These are phyloP conservation scores for Typha latifolia DNA, from an alignment of 176 grass and related monocot genomes.

Conservation along the genomic window DNA sequence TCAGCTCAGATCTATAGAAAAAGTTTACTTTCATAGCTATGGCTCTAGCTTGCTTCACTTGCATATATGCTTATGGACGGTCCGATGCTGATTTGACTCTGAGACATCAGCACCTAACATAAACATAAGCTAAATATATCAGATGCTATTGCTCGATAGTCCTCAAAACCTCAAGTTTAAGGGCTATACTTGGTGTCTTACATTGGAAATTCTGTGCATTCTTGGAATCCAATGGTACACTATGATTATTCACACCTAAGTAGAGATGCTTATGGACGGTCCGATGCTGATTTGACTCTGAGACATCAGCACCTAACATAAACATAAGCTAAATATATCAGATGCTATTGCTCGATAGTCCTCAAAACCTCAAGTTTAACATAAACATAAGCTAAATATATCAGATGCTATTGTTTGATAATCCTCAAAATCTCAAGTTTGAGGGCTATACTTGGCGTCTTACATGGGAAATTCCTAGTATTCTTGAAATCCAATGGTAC, in stretches of 20 bases:
- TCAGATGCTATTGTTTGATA: neutral
- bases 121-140: constrained; percentile 2
- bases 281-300: neutral
- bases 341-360: neutral
- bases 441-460: neutral
- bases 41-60: neutral
- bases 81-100: constrained; percentile 1
- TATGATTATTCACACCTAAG: too few species aligned
- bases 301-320: constrained; percentile 4
- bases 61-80: neutral
- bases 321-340: constrained; percentile 4
- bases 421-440: neutral
- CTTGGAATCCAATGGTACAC: too few species aligned
- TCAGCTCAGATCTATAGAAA: too few species aligned
- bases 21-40: too few species aligned
- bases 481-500: too few species aligned
- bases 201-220: neutral
- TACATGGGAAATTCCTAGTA: neutral
- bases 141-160: neutral
- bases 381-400: constrained; percentile 8
- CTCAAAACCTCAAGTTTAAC: neutral
- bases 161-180: neutral
- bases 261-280: constrained; percentile 12
- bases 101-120: constrained; percentile 5
- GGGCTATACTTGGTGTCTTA: neutral